Percentiles rank a stretch among this genome's conserved stretches.
Conservation (phyloP, 306 rosid species). For the Potentilla sterilis region DNA sequence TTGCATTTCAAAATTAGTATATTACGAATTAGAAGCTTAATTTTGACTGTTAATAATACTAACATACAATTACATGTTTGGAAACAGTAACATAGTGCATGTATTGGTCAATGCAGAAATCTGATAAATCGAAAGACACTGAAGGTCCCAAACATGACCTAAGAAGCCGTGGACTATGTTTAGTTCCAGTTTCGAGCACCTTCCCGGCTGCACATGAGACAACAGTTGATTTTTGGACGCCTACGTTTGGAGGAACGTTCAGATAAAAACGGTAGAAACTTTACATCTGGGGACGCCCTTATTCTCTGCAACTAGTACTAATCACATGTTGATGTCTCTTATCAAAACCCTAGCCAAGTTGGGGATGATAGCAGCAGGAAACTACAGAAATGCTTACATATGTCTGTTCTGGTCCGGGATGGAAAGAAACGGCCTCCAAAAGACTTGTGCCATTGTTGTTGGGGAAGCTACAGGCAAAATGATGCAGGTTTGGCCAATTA, state of each 20-base stretch:
- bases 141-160: conserved; percentile 83
- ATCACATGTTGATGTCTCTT: conserved; percentile 36
- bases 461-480: conserved; percentile 67
- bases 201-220: conserved; percentile 87
- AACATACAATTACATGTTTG: background rate
- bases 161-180: conserved; percentile 87
- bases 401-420: conserved; percentile 32
- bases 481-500: conserved; percentile 49
- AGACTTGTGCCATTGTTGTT: conserved; percentile 45
- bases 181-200: conserved; percentile 93
- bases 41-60: background rate
- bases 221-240: conserved; percentile 94
- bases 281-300: background rate
- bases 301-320: conserved; percentile 15
- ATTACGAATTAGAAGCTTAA: background rate
- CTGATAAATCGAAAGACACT: conserved; percentile 64
- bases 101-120: conserved; percentile 40
- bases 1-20: background rate
- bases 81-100: background rate
- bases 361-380: conserved; percentile 49
- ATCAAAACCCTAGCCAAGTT: conserved; percentile 57
- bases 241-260: conserved; percentile 79
- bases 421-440: conserved; percentile 49
- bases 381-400: conserved; percentile 40
- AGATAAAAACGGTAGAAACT: conserved; percentile 44